Evolutionary conservation across 495 filamentous ascomycete genomes (phyloP), one percentile per base, ranked within the genome.

Genomic region (Aspergillus panamensis): DNA sequence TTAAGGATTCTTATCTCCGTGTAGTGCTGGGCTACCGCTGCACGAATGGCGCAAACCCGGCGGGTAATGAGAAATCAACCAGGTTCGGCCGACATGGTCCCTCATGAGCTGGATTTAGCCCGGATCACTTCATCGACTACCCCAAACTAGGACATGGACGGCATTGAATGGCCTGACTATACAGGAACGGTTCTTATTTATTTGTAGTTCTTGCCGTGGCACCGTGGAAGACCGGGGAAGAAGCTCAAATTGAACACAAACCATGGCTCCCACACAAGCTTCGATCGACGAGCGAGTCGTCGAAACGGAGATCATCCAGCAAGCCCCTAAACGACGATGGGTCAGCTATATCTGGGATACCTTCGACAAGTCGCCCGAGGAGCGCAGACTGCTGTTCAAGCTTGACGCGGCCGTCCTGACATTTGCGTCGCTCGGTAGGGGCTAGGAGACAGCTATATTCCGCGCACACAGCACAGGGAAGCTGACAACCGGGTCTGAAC

Each of bases 351-450:
- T 86, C 48, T 86, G 84, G 84, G 82, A 86, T 59, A 83, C 78
- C 3, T 75, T 84, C 32, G 83, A 85, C 58, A 84, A 84, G 62
- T 78, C 82, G 1, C 79, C 81, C 0, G 79, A 82, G 49, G 84
- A 87, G 62, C 76, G 82, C 13, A 72, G 77, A 16, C 77, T 87
- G 53, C 61, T 87, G 12, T 80, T 83, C 58, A 87, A 87, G 63
- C 65, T 86, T 13, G 84, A 87, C 53, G 66, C 77, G 6, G 77
- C 76, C 0, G 72, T 87, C 44, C 61, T 87, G 19, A 80, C 80
- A 0, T 83, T 83, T 54, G 78, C 78, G 8, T 81, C 76, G 8
- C 48, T 82, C 10, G 81, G 73, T 76, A 48, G 42, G 66, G 0
- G 10, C 4, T 30, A 25, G 25, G n/a, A n/a, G n/a, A n/a, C n/a